phyloP scores from a whole-genome alignment of 768 basidiomycete genomes.

The Termitomyces heimii region DNA sequence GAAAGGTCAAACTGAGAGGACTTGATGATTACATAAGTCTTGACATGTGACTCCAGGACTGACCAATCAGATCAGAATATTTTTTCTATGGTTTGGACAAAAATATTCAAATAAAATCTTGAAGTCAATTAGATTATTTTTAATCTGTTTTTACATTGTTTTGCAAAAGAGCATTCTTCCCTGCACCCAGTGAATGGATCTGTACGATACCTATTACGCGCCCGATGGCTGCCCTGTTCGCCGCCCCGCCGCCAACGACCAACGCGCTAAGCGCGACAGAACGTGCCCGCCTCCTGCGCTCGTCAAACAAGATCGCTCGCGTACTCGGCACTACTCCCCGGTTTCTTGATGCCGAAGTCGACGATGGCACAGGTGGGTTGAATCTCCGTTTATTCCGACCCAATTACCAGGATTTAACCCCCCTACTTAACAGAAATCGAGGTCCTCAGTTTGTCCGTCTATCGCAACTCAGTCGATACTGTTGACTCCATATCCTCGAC shows the following conservation, averaged over 20 bases:
- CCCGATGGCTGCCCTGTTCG: slow-evolving; percentile 26
- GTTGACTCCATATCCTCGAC: slow-evolving; percentile 19
- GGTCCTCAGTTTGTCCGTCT: slow-evolving; percentile 11
- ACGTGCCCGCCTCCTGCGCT: slow-evolving; percentile 50
- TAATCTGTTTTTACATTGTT: no score
- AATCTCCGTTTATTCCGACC: background rate
- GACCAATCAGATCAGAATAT: no score
- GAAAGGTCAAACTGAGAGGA: no score
- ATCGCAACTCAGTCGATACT: slow-evolving; percentile 10
- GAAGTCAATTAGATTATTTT: no score
- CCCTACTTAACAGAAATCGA: background rate
- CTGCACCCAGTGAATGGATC: no score
- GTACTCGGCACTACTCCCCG: slow-evolving; percentile 57
- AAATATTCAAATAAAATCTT: no score
- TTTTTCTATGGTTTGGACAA: no score
- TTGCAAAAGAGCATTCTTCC: no score
- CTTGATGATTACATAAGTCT: no score
- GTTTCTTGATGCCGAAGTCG: slow-evolving; percentile 32
- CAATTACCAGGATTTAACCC: background rate
- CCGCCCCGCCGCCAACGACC: slow-evolving; percentile 50
- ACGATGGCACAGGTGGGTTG: slow-evolving; percentile 15
- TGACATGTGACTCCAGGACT: no score
- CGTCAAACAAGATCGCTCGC: slow-evolving; percentile 53
- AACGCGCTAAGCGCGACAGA: slow-evolving; percentile 48
- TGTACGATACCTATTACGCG: background rate